A percentile compares a stretch with the other conserved stretches of the same genome.
phyloP scores from a whole-genome alignment of 2,329 filamentous ascomycete genomes.

The Colletotrichum nymphaeae region DNA sequence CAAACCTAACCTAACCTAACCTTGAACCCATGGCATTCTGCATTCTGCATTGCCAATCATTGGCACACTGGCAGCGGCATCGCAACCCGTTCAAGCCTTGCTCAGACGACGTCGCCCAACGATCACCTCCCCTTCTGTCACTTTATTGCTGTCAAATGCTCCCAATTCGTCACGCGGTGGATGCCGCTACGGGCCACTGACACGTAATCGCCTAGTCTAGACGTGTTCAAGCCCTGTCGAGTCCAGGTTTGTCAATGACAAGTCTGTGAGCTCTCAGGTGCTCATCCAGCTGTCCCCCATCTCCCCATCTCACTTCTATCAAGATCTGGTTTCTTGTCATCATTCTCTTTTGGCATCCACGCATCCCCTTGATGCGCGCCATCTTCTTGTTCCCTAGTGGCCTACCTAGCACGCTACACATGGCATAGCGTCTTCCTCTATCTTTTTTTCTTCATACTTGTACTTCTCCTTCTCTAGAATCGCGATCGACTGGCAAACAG shows the following conservation, averaged over 20 bases:
- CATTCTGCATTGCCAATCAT: constrained; percentile 27
- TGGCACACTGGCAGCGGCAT: constrained; percentile 13
- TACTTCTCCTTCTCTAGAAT: not conserved
- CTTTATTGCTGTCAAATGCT: constrained; percentile 15
- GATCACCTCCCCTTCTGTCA: constrained; percentile 27
- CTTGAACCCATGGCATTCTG: not conserved
- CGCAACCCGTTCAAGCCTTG: constrained; percentile 2
- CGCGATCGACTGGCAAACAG: constrained; percentile 16
- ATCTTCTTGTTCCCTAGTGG: not conserved
- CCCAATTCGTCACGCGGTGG: constrained; percentile 31
- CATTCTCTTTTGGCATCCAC: not conserved
- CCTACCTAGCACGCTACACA: not conserved
- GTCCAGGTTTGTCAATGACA: not conserved
- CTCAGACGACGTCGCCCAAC: constrained; percentile 1
- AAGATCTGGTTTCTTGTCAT: not conserved
- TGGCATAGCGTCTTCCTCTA: not conserved
- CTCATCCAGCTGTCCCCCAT: not conserved
- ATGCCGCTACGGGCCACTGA: constrained; percentile 27
- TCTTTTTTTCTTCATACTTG: not conserved
- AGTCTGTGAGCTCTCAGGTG: not conserved
- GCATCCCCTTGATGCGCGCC: not conserved
- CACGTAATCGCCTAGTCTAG: constrained; percentile 28
- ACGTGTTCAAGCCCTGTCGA: not conserved
- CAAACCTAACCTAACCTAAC: constrained; percentile 15
- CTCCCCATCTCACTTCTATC: not conserved